Evolutionary conservation across 345 rosid genomes (phyloP).

Genomic region (Salix dunnii): DNA sequence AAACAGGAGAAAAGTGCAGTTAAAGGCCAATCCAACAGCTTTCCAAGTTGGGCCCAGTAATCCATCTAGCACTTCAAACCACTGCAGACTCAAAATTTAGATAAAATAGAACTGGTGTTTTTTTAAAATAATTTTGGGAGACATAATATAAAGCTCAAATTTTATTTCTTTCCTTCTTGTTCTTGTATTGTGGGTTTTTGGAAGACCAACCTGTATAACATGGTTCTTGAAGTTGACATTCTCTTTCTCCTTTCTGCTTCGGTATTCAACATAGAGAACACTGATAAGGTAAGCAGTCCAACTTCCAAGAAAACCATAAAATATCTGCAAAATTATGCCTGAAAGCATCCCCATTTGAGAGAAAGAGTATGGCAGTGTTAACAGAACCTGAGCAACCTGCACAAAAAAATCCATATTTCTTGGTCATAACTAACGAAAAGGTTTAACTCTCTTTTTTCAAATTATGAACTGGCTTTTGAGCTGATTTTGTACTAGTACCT

Average conservation of each 20-base stretch:
- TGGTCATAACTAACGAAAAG: neutral
- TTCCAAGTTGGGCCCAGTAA: conserved; percentile 79
- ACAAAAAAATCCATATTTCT: neutral
- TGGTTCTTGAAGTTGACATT: conserved; percentile 85
- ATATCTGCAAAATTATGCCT: conserved; percentile 66
- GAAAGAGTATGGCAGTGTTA: conserved; percentile 86
- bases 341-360: conserved; percentile 90
- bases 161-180: neutral
- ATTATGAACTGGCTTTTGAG: neutral
- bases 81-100: conserved; percentile 33
- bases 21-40: conserved; percentile 74
- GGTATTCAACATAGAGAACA: conserved; percentile 69
- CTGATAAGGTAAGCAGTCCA: conserved; percentile 95
- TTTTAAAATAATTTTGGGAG: neutral
- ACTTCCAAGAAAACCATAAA: conserved; percentile 74
- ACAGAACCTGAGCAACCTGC: conserved; percentile 84
- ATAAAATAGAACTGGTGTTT: neutral
- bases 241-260: conserved; percentile 72
- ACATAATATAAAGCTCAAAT: neutral
- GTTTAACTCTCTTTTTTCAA: neutral
- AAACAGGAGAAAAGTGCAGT: conserved; percentile 78
- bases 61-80: conserved; percentile 91
- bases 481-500: conserved; percentile 29
- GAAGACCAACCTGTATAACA: conserved; percentile 67
- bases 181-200: conserved; percentile 10